A percentile compares a stretch with the other conserved stretches of the same genome.
phyloP scores from a whole-genome alignment of 2,329 filamentous ascomycete species.

The Gaeumannomyces sp. region DNA sequence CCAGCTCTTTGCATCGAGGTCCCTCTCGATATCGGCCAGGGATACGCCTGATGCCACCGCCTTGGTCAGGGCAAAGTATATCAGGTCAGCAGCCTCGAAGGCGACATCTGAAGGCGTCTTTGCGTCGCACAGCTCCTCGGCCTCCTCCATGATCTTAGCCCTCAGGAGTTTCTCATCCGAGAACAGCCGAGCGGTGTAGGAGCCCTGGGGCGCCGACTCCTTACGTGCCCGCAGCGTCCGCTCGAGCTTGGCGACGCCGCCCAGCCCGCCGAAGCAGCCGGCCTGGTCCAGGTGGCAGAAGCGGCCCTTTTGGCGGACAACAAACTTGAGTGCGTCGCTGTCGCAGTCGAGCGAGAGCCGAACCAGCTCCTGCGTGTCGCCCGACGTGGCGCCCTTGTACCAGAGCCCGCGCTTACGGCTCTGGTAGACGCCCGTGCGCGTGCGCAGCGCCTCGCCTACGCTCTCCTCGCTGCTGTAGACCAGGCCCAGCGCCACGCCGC shows the following conservation, averaged over 20 bases:
- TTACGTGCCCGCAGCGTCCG: conserved; percentile 81
- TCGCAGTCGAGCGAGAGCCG: conserved; percentile 87
- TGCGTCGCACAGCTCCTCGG: conserved; percentile 85
- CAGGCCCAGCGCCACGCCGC: conserved; percentile 75
- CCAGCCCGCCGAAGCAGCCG: conserved; percentile 85
- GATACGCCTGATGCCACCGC: conserved; percentile 79
- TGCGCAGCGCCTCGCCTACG: conserved; percentile 76
- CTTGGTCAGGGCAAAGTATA: conserved; percentile 93
- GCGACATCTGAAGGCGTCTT: conserved; percentile 76
- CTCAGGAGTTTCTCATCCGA: conserved; percentile 82
- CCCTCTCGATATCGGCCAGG: conserved; percentile 83
- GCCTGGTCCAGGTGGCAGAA: conserved; percentile 93
- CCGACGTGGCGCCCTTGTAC: conserved; percentile 94
- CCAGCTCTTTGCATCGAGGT: conserved; percentile 86
- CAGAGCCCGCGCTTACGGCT: conserved; percentile 92
- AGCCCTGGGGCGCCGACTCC: conserved; percentile 74
- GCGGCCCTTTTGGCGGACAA: conserved; percentile 80
- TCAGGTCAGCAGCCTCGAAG: conserved; percentile 88
- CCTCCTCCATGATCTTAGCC: conserved; percentile 97
- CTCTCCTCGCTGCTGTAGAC: conserved; percentile 95
- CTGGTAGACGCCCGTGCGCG: conserved; percentile 79
- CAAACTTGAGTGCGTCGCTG: conserved; percentile 83
- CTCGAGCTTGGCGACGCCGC: conserved; percentile 76
- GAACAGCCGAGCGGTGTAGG: conserved; percentile 90
- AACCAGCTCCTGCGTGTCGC: conserved; percentile 85